These are phyloP conservation scores for Pseudoperonospora humuli DNA, from an alignment of 352 stramenopile species.

Conservation along the genomic window DNA sequence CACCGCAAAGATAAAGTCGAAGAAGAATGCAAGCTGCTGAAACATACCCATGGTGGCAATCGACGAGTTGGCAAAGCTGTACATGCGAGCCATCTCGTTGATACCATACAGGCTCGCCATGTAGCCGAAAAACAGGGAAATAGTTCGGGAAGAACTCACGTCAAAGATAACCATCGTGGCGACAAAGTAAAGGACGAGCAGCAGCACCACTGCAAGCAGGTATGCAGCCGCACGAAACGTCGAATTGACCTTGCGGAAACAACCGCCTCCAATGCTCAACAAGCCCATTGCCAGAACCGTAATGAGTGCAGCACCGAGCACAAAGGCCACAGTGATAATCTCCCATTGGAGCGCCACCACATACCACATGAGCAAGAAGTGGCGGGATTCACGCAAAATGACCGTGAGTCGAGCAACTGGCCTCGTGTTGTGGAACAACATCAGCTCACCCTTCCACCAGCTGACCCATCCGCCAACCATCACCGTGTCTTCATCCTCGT, in stretches of 20 bases:
- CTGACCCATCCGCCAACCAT: slow-evolving; percentile 71
- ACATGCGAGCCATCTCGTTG: slow-evolving; percentile 83
- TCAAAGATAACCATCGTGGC: slow-evolving; percentile 29
- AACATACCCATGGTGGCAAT: slow-evolving; percentile 64
- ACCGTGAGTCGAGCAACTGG: slow-evolving; percentile 68
- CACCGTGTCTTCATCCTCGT: slow-evolving; percentile 49
- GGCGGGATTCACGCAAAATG: slow-evolving; percentile 62
- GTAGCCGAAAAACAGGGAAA: slow-evolving; percentile 80
- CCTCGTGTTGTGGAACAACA: slow-evolving; percentile 61
- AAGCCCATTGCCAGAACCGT: slow-evolving; percentile 55
- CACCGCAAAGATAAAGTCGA: slow-evolving; percentile 76
- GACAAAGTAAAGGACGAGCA: slow-evolving; percentile 44
- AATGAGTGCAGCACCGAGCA: slow-evolving; percentile 43
- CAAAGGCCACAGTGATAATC: slow-evolving; percentile 39
- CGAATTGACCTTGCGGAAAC: slow-evolving; percentile 30
- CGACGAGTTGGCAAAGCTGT: slow-evolving; percentile 60
- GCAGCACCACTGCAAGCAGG: slow-evolving; percentile 30
- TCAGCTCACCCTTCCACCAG: slow-evolving; percentile 79
- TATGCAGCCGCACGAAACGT: slow-evolving; percentile 49
- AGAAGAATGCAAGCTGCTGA: slow-evolving; percentile 77
- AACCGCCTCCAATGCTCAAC: slow-evolving; percentile 24
- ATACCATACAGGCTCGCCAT: slow-evolving; percentile 66
- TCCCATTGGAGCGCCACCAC: slow-evolving; percentile 67
- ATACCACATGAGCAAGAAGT: slow-evolving; percentile 84
- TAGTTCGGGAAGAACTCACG: slow-evolving; percentile 23